phyloP scores from a whole-genome alignment of 2,329 filamentous ascomycete species.

The Colletotrichum eleusines region DNA sequence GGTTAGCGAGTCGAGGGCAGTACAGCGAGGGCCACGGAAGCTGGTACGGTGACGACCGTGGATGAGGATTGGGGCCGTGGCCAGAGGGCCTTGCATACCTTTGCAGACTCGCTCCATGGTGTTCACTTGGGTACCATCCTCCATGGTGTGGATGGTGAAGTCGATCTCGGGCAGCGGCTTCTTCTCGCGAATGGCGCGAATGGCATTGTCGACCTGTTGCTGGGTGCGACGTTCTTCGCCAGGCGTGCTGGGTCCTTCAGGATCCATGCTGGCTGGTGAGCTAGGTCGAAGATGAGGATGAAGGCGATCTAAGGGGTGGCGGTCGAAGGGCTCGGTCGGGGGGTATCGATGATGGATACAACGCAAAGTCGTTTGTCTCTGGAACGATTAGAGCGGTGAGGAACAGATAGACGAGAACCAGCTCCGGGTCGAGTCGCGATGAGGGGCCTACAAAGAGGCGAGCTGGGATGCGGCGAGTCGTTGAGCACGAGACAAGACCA shows the following conservation, averaged over 20 bases:
- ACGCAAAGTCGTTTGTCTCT: constrained; percentile 1
- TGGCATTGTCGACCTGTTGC: constrained; percentile 85
- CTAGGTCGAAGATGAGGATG: constrained; percentile 12
- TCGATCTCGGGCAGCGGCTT: constrained; percentile 97
- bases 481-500: constrained; percentile 37
- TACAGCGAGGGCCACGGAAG: constrained; percentile 37
- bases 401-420: constrained; percentile 28
- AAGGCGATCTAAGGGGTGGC: constrained; percentile 15
- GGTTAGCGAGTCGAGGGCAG: constrained; percentile 41
- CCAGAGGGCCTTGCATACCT: constrained; percentile 70
- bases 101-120: constrained; percentile 97
- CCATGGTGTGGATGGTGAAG: constrained; percentile 98
- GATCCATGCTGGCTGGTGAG: constrained; percentile 58
- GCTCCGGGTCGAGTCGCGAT: constrained; percentile 38
- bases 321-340: constrained; percentile 30
- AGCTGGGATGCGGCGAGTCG: constrained; percentile 36
- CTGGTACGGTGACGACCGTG: constrained; percentile 42
- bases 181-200: constrained; percentile 94
- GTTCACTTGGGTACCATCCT: constrained; percentile 95
- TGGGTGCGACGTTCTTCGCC: constrained; percentile 63
- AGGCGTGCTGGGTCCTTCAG: constrained; percentile 53
- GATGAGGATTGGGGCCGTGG: constrained; percentile 41
- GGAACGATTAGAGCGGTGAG: constrained; percentile 39
- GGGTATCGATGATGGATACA: constrained; percentile 34
- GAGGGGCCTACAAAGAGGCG: constrained; percentile 36